A percentile compares a stretch with the other conserved stretches of the same genome.
phyloP scores from a whole-genome alignment of 306 rosid species.

The Prinsepia uniflora region DNA sequence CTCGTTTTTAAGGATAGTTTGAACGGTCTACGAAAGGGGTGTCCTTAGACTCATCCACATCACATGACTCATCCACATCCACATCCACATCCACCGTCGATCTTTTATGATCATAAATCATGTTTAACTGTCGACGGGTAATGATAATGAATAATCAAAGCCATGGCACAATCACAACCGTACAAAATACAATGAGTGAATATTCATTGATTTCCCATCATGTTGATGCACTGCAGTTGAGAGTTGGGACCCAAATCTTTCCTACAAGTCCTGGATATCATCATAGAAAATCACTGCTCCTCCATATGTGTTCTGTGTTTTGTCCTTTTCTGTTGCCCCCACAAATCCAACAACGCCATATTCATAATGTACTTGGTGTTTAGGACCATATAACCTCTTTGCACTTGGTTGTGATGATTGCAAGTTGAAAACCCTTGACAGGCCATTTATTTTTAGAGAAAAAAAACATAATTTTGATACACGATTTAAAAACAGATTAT shows the following conservation, averaged over 20 bases:
- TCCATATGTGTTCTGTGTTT: not conserved
- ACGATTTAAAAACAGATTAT: too few relatives aligned
- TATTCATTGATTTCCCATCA: conserved; percentile 28
- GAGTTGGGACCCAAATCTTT: conserved; percentile 32
- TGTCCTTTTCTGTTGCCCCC: conserved; percentile 13
- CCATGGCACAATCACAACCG: conserved; percentile 34
- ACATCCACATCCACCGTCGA: not conserved
- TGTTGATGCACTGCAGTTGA: not conserved
- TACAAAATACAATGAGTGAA: conserved; percentile 47
- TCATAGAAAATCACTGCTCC: conserved; percentile 35
- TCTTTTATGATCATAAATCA: not conserved
- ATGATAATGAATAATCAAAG: conserved; percentile 20
- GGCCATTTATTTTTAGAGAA: not conserved
- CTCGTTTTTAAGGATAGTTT: not conserved
- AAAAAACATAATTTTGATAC: too few relatives aligned
- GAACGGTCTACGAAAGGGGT: not conserved
- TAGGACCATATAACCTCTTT: not conserved
- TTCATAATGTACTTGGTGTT: not conserved
- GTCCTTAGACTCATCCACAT: too few relatives aligned
- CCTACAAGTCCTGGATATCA: conserved; percentile 32
- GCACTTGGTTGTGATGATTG: not conserved
- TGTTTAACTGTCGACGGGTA: conserved; percentile 15
- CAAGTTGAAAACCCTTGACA: not conserved
- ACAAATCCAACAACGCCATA: conserved; percentile 7
- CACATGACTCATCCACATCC: too few relatives aligned